phyloP scores from a whole-genome alignment of 352 stramenopile genomes.

The Globisporangium abappressorium region DNA sequence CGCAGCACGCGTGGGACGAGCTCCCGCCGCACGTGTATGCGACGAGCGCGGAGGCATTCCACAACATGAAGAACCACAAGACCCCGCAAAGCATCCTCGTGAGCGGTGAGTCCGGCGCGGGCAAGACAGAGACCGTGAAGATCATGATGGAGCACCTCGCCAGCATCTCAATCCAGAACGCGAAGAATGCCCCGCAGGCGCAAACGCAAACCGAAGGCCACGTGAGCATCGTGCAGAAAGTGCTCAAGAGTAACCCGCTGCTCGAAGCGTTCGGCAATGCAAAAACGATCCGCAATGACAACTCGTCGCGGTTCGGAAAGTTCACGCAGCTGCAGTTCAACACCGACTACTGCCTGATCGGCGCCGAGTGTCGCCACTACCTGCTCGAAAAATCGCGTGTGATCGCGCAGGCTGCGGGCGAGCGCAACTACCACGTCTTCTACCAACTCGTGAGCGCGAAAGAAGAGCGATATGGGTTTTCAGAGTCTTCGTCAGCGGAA shows the following conservation, averaged over 20 bases:
- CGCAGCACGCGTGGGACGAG: slow-evolving; percentile 47
- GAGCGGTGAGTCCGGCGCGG: slow-evolving; percentile 82
- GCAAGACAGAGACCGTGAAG: slow-evolving; percentile 95
- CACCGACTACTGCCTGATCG: slow-evolving; percentile 78
- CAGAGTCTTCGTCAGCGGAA: slow-evolving; percentile 30
- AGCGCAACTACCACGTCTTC: slow-evolving; percentile 99
- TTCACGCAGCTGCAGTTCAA: slow-evolving; percentile 95
- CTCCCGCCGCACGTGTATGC: slow-evolving; percentile 90
- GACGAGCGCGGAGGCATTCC: slow-evolving; percentile 80
- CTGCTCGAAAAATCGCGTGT: slow-evolving; percentile 97
- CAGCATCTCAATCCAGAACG: slow-evolving; percentile 71
- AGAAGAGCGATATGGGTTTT: slow-evolving; percentile 56
- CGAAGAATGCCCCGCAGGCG: slow-evolving; percentile 30
- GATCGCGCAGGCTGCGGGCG: slow-evolving; percentile 81
- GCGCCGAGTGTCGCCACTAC: slow-evolving; percentile 91
- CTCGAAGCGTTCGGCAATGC: slow-evolving; percentile 91
- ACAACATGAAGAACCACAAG: slow-evolving; percentile 73
- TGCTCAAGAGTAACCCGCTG: slow-evolving; percentile 89
- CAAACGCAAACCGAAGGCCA: slow-evolving; percentile 84
- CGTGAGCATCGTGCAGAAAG: slow-evolving; percentile 78
- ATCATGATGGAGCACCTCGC: slow-evolving; percentile 96
- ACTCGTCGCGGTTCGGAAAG: slow-evolving; percentile 95
- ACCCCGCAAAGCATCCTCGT: slow-evolving; percentile 86
- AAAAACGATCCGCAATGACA: slow-evolving; percentile 93
- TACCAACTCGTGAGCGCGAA: slow-evolving; percentile 90